These are phyloP conservation scores for Ascochyta clinopodiicola DNA, from an alignment of 2,329 filamentous ascomycete species.

Conservation along the genomic window DNA sequence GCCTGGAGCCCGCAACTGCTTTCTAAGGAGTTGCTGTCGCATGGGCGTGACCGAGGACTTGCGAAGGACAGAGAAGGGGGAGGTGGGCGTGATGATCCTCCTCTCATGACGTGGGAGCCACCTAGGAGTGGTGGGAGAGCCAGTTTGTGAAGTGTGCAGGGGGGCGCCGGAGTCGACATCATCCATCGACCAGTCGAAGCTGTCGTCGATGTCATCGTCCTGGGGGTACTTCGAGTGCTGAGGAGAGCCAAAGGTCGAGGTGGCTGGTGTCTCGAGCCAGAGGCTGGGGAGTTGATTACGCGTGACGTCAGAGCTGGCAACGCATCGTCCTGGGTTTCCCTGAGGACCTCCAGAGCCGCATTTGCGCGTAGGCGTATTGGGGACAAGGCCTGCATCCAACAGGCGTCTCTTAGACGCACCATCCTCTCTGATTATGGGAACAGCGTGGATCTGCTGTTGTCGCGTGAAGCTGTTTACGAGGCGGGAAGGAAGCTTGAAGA, in stretches of 20 bases:
- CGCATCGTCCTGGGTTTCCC: not conserved
- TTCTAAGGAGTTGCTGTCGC: slow-evolving; percentile 10
- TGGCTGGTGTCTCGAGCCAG: not conserved
- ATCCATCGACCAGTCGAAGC: slow-evolving; percentile 27
- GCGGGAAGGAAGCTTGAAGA: slow-evolving; percentile 21
- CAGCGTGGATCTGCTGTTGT: slow-evolving; percentile 28
- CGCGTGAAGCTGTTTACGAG: slow-evolving; percentile 21
- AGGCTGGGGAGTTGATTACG: not conserved
- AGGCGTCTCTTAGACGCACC: slow-evolving; percentile 42
- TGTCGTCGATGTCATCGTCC: slow-evolving; percentile 13
- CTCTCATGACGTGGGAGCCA: not conserved
- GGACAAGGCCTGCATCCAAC: slow-evolving; percentile 30
- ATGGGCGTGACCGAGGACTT: not conserved
- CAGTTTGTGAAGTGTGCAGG: slow-evolving; percentile 15
- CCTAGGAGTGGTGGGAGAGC: slow-evolving; percentile 1
- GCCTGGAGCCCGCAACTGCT: slow-evolving; percentile 6
- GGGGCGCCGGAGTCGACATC: slow-evolving; percentile 23
- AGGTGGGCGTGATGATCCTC: not conserved
- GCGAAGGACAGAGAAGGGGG: not conserved
- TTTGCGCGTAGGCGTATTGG: slow-evolving; percentile 18
- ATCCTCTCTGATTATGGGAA: slow-evolving; percentile 26
- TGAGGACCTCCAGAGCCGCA: not conserved
- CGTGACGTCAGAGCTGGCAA: not conserved
- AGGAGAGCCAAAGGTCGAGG: not conserved
- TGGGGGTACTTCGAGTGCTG: not conserved